Conservation (phyloP, 2,329 filamentous ascomycete species). For the Atkinsonella hypoxylon region DNA sequence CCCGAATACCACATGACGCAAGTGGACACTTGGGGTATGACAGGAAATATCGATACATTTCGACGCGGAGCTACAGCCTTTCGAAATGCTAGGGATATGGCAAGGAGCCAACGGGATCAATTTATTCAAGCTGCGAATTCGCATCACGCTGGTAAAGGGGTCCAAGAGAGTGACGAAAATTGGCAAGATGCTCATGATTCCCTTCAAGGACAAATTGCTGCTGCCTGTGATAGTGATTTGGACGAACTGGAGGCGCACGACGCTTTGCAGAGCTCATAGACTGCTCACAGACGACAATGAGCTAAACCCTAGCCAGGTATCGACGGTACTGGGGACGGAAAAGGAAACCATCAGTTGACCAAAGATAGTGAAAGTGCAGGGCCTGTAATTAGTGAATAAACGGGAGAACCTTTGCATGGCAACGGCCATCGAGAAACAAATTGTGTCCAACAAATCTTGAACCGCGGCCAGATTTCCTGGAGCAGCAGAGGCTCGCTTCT, state of each 20-base stretch:
- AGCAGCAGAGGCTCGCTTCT: no score
- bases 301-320: not conserved
- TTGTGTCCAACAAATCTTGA: no score
- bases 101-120: constrained; percentile 22
- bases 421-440: no score
- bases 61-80: constrained; percentile 22
- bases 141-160: not conserved
- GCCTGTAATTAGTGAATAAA: no score
- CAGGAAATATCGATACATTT: constrained; percentile 16
- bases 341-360: no score
- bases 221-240: not conserved
- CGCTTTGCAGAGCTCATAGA: not conserved
- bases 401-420: no score
- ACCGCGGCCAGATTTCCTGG: no score
- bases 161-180: not conserved
- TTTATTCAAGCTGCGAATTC: constrained; percentile 21
- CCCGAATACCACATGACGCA: constrained; percentile 28
- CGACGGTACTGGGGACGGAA: not conserved
- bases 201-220: not conserved
- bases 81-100: constrained; percentile 26
- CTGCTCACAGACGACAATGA: not conserved
- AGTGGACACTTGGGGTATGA: constrained; percentile 17
- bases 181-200: not conserved
- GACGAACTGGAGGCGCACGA: not conserved
- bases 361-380: no score